Evolutionary conservation across 2,329 filamentous ascomycete genomes (phyloP).

Genomic region (Aspergillus japonicus): DNA sequence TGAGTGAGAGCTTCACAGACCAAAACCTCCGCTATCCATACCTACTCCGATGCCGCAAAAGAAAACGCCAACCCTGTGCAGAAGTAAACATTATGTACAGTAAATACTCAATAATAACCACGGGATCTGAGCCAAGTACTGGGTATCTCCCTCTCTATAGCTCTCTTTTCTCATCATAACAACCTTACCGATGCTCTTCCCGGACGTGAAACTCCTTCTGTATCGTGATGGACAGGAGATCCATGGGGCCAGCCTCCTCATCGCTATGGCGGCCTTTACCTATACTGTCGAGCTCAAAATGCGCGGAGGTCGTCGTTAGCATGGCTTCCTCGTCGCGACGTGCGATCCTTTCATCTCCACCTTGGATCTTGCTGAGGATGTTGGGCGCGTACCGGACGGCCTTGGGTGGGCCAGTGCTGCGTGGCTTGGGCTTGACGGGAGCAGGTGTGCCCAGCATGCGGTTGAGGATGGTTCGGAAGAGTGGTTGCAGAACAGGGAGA

Average conservation of each 20-base stretch:
- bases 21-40: not conserved
- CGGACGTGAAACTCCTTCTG: slow-evolving; percentile 1
- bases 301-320: not conserved
- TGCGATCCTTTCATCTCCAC: not conserved
- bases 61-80: not conserved
- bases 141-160: not conserved
- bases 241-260: not conserved
- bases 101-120: not conserved
- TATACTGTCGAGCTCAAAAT: not conserved
- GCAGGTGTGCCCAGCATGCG: not conserved
- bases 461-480: slow-evolving; percentile 12
- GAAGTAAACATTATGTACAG: not conserved
- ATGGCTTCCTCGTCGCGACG: slow-evolving; percentile 1
- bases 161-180: not conserved
- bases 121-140: not conserved
- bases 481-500: slow-evolving; percentile 18
- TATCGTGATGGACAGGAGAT: slow-evolving; percentile 3
- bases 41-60: not conserved
- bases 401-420: not conserved
- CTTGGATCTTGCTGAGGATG: slow-evolving; percentile 4
- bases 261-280: not conserved
- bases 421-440: not conserved
- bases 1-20: not conserved
- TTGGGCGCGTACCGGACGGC: slow-evolving; percentile 1
- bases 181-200: slow-evolving; percentile 4